These are phyloP conservation scores for Kwoniella dendrophila DNA, from an alignment of 768 basidiomycete species.

Conservation along the genomic window DNA sequence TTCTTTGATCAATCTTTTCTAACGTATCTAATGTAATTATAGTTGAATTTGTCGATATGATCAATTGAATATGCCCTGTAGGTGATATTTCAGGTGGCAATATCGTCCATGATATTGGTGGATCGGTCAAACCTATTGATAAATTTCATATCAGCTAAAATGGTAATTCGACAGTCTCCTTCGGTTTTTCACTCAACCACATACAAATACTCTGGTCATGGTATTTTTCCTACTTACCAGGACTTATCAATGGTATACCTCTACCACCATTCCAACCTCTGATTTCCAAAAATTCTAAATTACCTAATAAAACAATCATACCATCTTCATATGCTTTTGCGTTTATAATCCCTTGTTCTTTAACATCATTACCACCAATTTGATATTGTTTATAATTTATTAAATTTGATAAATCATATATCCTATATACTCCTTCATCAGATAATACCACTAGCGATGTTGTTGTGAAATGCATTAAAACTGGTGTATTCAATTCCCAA, in stretches of 20 bases:
- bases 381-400: conserved; percentile 76
- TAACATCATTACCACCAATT: conserved; percentile 78
- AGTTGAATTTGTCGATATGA: conserved; percentile 77
- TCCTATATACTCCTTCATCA: conserved; percentile 86
- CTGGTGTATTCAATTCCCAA: conserved; percentile 76
- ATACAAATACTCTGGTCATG: background rate
- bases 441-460: conserved; percentile 71
- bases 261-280: conserved; percentile 83
- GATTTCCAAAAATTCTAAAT: conserved; percentile 76
- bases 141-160: background rate
- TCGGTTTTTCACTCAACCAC: background rate
- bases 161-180: background rate
- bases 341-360: conserved; percentile 76
- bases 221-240: conserved; percentile 62
- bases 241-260: conserved; percentile 70
- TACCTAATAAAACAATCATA: conserved; percentile 78
- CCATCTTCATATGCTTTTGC: conserved; percentile 85
- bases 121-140: conserved; percentile 70
- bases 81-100: conserved; percentile 87
- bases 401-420: conserved; percentile 66
- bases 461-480: conserved; percentile 62
- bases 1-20: conserved; percentile 77
- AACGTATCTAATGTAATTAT: conserved; percentile 85
- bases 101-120: conserved; percentile 81
- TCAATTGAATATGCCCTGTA: conserved; percentile 84